Evolutionary conservation across 192 early-diverging fungal genomes (phyloP), one percentile per base, ranked within the genome.

Genomic region (Phycomyces blakesleeanus): DNA sequence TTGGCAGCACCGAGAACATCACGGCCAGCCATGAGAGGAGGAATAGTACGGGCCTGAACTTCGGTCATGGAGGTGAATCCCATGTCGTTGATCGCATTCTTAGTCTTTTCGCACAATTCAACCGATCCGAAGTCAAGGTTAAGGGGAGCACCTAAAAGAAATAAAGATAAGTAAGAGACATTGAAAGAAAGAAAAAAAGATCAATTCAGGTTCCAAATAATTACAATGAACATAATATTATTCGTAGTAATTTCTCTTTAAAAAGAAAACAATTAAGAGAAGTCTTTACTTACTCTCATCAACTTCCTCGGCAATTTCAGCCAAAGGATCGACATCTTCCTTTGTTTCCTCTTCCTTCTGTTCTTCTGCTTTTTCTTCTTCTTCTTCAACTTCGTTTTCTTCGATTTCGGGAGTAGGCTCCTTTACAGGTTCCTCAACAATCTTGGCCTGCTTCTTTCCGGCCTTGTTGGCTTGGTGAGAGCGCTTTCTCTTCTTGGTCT

Each of bases 1-100:
- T 98, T 99, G 34, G 97, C 97, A 55, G 96, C 96, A 50, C 97
- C 97, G 27, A 99, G 79, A 37, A 99, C 94, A 78, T 99, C 97
- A 42, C 93, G 85, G 44, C 97, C 97, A 14, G 94, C 94, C 80
- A 99, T 85, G 55, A 94, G 84, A 39, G 97, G 89, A 16, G 94
- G 95, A 59, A 99, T 97, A 9, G 89, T 89, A 39, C 93, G 83
- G 42, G 96, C 96, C 77, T 99, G 97, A 51, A 99, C 90, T 71
- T 97, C 92, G 11, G 96, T 99, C 96, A 98, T 98, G 56, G 76
- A 77, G 37, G 80, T 83, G 75, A 98, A 97, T 29, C 94, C 94
- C 88, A 98, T 92, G 54, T 94, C 95, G 42, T 80, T 73, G 59
- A 93, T 91, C 16, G 91, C 93, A 59, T 90, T 87, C 61, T 86